Conservation (phyloP, 768 basidiomycete genomes). For the Lactarius psammicola region DNA sequence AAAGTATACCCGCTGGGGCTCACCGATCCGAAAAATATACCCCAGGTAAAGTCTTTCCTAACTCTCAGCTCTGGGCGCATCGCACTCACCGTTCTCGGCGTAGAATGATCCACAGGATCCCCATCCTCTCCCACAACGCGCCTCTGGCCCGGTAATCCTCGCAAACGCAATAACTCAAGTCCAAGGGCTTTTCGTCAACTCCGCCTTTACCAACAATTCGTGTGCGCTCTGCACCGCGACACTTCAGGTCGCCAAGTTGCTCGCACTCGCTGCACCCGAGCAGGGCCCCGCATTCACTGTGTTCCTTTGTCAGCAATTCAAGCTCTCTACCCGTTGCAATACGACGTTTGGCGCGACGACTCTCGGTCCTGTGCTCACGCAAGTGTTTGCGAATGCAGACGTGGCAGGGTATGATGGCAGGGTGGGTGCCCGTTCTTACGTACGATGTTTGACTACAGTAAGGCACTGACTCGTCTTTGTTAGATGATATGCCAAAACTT, state of each 20-base stretch:
- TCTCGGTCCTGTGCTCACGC: constrained; percentile 62
- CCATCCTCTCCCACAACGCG: constrained; percentile 60
- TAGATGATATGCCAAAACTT: constrained; percentile 65
- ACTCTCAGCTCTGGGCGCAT: not conserved
- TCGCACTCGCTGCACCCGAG: constrained; percentile 60
- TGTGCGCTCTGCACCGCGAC: constrained; percentile 62
- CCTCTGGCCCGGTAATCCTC: constrained; percentile 47
- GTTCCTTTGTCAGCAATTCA: constrained; percentile 58
- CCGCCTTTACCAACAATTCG: constrained; percentile 50
- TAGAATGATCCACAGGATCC: constrained; percentile 60
- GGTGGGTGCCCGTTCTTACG: constrained; percentile 37
- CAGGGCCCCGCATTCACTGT: constrained; percentile 57
- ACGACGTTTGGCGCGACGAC: constrained; percentile 46
- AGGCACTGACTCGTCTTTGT: not conserved
- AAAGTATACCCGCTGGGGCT: constrained; percentile 56
- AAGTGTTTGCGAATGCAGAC: constrained; percentile 69
- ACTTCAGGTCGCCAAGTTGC: constrained; percentile 63
- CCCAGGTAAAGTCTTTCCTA: constrained; percentile 38
- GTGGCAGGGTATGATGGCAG: constrained; percentile 73
- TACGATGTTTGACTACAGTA: not conserved
- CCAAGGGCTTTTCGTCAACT: constrained; percentile 51
- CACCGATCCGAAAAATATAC: constrained; percentile 61
- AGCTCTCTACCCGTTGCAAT: constrained; percentile 48
- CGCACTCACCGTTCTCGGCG: not conserved
- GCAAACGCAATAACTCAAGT: constrained; percentile 56